Base-by-base conservation (phyloP, 108 stramenopile species). In the Pseudonitzschia multiseries region DNA sequence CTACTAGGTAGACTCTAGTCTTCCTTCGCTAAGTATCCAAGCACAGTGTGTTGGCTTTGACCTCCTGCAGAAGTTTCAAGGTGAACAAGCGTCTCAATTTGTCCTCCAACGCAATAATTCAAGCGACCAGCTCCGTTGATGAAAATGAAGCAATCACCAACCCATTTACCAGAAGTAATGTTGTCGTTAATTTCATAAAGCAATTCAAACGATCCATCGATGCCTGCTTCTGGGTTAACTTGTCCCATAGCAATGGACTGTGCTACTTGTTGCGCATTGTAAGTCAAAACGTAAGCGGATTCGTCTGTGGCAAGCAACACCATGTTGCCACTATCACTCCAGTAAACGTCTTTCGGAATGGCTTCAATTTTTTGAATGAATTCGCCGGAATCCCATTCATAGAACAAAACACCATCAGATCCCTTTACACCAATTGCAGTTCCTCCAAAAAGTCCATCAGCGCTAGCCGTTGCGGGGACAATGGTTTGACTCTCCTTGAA, bases 81-180 rank as follows among this genome's bases (percentile, higher is more conserved):
- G 82, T 98, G 97, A 8, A 96, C 92, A 17, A 99, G 84, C 10
- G 97, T 99, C 85, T 99, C 96, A 61, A 97, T 93, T 71, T 98
- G 91, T 20, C 99, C 98, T 62, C 98, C 99, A 54, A 99, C 97
- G 75, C 93, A 96, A 87, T 99, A 99, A 74, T 96, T 96, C 64
- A 99, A 91, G 40, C 96, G 89, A 28, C 90, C 92, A 20, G 75
- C 77, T 68, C 83, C 82, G 84, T 96, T 98, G 65, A 96, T 91
- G 89, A 93, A 99, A 61, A 99, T 94, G 86, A 99, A 98, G 87
- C 98, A 98, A 71, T 98, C 99, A 17, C 99, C 99, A 40, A 98
- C 97, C 99, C 99, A 99, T 80, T 96, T 90, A 57, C 97, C 99
- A 50, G 95, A 94, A 26, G 86, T 86, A 75, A 98, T 93, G 61